Evolutionary conservation across 192 early-diverging fungal species (phyloP).

Genomic region (Entophlyctis luteolus): DNA sequence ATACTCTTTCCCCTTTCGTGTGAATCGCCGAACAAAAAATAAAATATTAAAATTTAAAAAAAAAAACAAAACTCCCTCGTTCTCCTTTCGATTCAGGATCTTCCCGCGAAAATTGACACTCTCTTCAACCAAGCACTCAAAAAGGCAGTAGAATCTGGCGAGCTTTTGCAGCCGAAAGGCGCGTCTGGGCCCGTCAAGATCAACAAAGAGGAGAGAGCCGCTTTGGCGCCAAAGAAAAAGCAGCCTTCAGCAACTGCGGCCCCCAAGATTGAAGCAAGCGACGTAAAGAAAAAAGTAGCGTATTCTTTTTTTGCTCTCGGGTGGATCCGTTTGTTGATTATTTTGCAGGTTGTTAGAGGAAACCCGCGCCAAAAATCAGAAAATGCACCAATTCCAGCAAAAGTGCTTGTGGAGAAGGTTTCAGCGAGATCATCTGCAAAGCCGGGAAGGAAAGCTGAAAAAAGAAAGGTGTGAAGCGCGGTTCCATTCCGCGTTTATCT

Average conservation of each 20-base stretch:
- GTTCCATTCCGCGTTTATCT: background rate
- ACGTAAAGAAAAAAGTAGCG: too few relatives aligned
- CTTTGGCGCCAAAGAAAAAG: conserved; percentile 13
- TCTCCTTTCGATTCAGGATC: conserved; percentile 13
- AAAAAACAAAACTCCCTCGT: background rate
- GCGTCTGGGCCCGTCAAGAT: conserved; percentile 66
- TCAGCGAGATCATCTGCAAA: too few relatives aligned
- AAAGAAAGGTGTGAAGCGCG: background rate
- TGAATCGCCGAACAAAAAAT: background rate
- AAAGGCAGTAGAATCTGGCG: conserved; percentile 59
- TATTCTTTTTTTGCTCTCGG: background rate
- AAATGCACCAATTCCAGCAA: background rate
- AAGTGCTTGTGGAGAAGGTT: background rate
- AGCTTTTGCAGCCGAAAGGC: conserved; percentile 66
- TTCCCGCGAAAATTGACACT: conserved; percentile 48
- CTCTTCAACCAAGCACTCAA: conserved; percentile 65
- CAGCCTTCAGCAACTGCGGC: too few relatives aligned
- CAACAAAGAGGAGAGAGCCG: conserved; percentile 34
- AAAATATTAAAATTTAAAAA: too few relatives aligned
- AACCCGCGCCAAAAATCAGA: background rate
- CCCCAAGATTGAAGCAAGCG: too few relatives aligned
- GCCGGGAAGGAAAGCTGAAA: background rate
- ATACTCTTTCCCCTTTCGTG: background rate
- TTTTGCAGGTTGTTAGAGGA: too few relatives aligned
- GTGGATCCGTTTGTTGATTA: too few relatives aligned